A percentile compares a stretch with the other conserved stretches of the same genome.
Evolutionary conservation across 1,139 yeast genomes (phyloP).

Genomic region (Candida pseudoviswanathii): DNA sequence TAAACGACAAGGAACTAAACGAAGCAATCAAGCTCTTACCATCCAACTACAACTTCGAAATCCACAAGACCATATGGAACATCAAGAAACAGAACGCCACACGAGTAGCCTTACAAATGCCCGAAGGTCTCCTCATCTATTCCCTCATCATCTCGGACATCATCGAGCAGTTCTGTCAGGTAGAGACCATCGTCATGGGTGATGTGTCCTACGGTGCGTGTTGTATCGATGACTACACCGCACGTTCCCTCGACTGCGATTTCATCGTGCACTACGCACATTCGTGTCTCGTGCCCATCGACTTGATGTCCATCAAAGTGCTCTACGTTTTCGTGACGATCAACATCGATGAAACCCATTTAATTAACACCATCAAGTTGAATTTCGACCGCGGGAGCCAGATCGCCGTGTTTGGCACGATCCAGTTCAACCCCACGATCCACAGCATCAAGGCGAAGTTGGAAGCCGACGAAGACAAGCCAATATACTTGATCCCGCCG

Average conservation of each 20-base stretch:
- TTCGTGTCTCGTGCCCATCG: constrained; percentile 95
- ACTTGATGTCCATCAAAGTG: constrained; percentile 85
- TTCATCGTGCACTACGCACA: constrained; percentile 96
- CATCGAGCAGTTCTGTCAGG: constrained; percentile 84
- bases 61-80: constrained; percentile 95
- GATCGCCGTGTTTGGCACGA: constrained; percentile 87
- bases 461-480: constrained; percentile 49
- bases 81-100: constrained; percentile 72
- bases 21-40: constrained; percentile 83
- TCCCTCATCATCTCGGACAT: constrained; percentile 88
- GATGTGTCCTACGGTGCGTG: constrained; percentile 99
- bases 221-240: constrained; percentile 96
- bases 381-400: constrained; percentile 68
- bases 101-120: constrained; percentile 91
- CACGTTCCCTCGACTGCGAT: constrained; percentile 90
- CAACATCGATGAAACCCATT: constrained; percentile 79
- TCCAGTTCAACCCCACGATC: constrained; percentile 93
- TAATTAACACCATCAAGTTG: constrained; percentile 70
- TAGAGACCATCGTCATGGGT: constrained; percentile 94
- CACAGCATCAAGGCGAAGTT: constrained; percentile 72
- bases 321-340: constrained; percentile 95
- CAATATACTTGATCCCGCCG: constrained; percentile 75
- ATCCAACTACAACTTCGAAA: constrained; percentile 89
- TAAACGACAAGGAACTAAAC: constrained; percentile 76
- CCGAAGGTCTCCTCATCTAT: constrained; percentile 90